Base-by-base conservation (phyloP, 1,284 basidiomycete genomes). In the Vanrija sp. region DNA sequence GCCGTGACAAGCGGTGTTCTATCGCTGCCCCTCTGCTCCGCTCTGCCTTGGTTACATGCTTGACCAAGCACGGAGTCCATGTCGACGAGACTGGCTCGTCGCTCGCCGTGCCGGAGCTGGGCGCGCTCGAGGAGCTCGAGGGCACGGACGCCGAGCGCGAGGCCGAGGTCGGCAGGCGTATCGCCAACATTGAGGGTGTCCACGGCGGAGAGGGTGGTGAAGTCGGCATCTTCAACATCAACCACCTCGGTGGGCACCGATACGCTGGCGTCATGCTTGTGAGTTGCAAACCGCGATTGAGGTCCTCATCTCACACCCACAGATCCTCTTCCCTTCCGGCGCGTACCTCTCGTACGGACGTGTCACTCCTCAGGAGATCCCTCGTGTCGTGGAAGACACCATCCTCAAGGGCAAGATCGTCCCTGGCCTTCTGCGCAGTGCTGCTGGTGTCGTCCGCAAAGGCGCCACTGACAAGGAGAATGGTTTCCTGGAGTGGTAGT, bases 201-300 rank as follows among this genome's bases (percentile, higher is more conserved):
- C 52, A 69, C 12, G 74, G 72, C 79, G 78, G 81, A 74, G 58
- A 78, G 71, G 59, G 73, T 5, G 75, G 75, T 6, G 66, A 77
- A 55, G 89, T 86, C 9, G 86, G 94, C 45, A 85, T 97, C 57
- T 79, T 96, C 67, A 85, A 84, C 68, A 88, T 86, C 60, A 93
- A 89, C 26, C 94, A 96, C 75, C 81, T 92, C 46, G 91, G 92
- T 46, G 92, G 91, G 1, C 93, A 96, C 78, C 86, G 87, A 63
- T 96, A 87, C 71, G 87, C 89, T 18, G 94, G 94, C 25, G 94
- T 95, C 68, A 87, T 91, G 66, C 86, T 94, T 57, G 90, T 92
- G 69, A 70, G 87, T 71, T 19, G 7, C 16, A 9, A 6, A 12
- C 6, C 12, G 29, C n/a, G 29, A 7, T 34, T 34, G 29, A 9